phyloP scores from a whole-genome alignment of 371 early-diverging fungal genomes.

The Mucor circinelloides region DNA sequence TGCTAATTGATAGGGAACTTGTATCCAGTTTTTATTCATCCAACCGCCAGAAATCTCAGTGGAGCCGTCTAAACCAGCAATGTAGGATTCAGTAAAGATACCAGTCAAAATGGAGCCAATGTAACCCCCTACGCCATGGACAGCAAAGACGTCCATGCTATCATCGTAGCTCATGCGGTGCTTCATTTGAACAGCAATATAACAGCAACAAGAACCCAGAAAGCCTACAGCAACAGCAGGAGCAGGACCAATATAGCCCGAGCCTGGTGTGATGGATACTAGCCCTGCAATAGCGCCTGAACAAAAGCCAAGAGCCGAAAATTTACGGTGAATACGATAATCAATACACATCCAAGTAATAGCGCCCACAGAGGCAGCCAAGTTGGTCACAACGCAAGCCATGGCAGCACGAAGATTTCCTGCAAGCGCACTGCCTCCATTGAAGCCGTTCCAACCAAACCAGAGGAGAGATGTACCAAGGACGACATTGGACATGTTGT shows the following conservation, averaged over 20 bases:
- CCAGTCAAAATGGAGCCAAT: conserved; percentile 87
- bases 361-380: conserved; percentile 83
- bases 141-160: conserved; percentile 84
- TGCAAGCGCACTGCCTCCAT: conserved; percentile 84
- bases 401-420: conserved; percentile 84
- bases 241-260: conserved; percentile 88
- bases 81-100: conserved; percentile 79
- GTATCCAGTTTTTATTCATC: conserved; percentile 81
- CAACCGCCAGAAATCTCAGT: conserved; percentile 78
- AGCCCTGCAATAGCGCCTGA: conserved; percentile 91
- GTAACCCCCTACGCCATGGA: conserved; percentile 89
- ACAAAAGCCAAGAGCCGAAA: conserved; percentile 89
- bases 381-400: conserved; percentile 84
- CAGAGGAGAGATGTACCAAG: conserved; percentile 87
- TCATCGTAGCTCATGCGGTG: conserved; percentile 85
- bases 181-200: conserved; percentile 79
- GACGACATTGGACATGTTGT: conserved; percentile 89
- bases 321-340: conserved; percentile 74
- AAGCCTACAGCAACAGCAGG: conserved; percentile 83
- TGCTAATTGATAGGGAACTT: conserved; percentile 81
- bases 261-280: conserved; percentile 92
- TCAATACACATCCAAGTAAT: conserved; percentile 85
- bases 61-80: conserved; percentile 76
- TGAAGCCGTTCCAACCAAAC: conserved; percentile 93
- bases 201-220: conserved; percentile 72